Base-by-base conservation (phyloP, 78 protist species). In the Cavenderia fasciculata region DNA sequence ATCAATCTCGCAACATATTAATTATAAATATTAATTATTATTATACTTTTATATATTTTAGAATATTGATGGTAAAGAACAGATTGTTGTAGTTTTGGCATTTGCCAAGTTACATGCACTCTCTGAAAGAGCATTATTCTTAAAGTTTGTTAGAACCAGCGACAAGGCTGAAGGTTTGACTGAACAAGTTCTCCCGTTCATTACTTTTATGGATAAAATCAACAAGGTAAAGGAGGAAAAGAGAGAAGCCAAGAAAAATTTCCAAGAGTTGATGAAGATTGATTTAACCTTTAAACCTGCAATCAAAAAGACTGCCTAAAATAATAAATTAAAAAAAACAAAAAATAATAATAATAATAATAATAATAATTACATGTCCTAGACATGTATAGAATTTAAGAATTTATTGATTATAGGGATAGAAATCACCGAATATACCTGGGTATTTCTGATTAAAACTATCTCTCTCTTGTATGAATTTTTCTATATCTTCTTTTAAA, bases 281-380 rank as follows among this genome's bases (percentile, higher is more conserved):
- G 90, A 82, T 68, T 57, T 82, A 8, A 49, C 90, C 8, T 82
- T 82, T 57, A 82, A 82, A 43, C 90, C 90, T 33, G 76, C 43
- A 5, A 16, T 82, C 4, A 73, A 40, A 43, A 73, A 54, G 38
- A 4, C 68, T 23, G 66, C 49, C 25, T 54, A 38, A 54, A 8
- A 63, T 4, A 33, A 40, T 21, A 19, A 63, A 31, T 5, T 16
- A 59, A 8, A 56, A 56, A 11, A 21, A 56, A 7, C 11, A 56
- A 14, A 56, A 19, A 56, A n/a, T n/a, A n/a, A n/a, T n/a, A n/a
- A n/a, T n/a, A n/a, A n/a, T n/a, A n/a, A n/a, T n/a, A n/a, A n/a
- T n/a, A n/a, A n/a, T n/a, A n/a, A n/a, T n/a, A n/a, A n/a, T n/a
- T n/a, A n/a, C n/a, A n/a, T n/a, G n/a, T n/a, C n/a, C n/a, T n/a